Evolutionary conservation across 2,329 filamentous ascomycete species (phyloP), one percentile per base, ranked within the genome.

Genomic region (Botrytis cinerea): DNA sequence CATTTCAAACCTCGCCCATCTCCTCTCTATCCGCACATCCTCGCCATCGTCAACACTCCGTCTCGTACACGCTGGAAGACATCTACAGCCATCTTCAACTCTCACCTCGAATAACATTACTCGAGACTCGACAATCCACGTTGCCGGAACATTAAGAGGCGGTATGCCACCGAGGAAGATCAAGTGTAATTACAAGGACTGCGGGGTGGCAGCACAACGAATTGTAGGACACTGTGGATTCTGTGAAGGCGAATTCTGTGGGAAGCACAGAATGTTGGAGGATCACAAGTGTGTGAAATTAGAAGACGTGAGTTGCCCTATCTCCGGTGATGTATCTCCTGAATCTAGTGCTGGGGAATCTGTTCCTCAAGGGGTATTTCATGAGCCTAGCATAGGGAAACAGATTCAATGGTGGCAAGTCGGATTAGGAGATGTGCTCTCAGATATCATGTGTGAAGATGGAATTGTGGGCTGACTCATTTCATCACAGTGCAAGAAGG

Each of bases 211-310:
- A 45, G 95, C 94, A 25, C 95, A 98, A 83, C 92, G 93, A 77
- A 98, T 99, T 80, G 93, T 98, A 74, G 96, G 96, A 72, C 95
- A 98, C 85, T 99, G 96, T 84, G 92, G 91, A 75, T 98, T 98
- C 87, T 99, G 96, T 86, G 87, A 92, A 73, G 94, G 95, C 63
- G 93, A 97, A 82, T 98, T 93, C 86, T 99, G 96, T 84, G 93
- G 93, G 79, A 97, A 94, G 86, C 96, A 99, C 84, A 89, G 96
- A 73, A 88, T 98, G 84, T 84, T 98, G 76, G 96, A 99, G 84
- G 93, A 95, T 79, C 96, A 99, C 85, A 93, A 93, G 85, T 99
- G 96, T 85, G 90, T 89, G 76, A 94, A 94, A 59, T 86, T 99
- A 73, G 96, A 98, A 86, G 93, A 97, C 84, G 90, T 92, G 86